Base-by-base conservation (phyloP, 441 rosid species). In the Capsella rubella region DNA sequence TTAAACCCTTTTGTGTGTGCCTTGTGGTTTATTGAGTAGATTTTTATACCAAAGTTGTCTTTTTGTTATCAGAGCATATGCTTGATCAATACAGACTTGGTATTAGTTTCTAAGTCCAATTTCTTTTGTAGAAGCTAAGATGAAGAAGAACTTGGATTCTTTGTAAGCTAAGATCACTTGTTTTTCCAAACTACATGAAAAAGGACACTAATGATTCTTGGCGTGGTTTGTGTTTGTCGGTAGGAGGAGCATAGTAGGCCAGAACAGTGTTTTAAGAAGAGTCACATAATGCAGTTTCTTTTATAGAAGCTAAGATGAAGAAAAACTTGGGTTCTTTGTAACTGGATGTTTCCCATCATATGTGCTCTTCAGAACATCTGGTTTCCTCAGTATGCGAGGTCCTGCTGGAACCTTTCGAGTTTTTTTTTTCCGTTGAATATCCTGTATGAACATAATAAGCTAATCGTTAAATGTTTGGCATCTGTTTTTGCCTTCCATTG, bases 291-390 rank as follows among this genome's bases (percentile, higher is more conserved):
- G 25, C 1, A 21, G 25, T 21, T 21, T 21, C 25, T 1, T 37
- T 37, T 37, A 10, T 37, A 8, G 9, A 1, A 37, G 40, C 40
- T 37, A 37, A 37, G 9, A 8, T 37, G 70, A 51, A 0, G 68
- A 77, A 69, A 85, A 77, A 61, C 83, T 84, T 46, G 64, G 87
- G 70, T 89, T 88, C 85, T 86, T 85, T n/a, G 97, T 93, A 43
- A 79, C 67, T n/a, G 89, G 94, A 76, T 88, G 82, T 64, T 66
- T 85, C 40, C 92, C 94, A 79, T 87, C 97, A 29, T 87, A 90
- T 42, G 84, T 84, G 77, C 91, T 85, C 80, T 83, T 86, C 14
- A 89, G 73, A 69, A 88, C 92, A 53, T 89, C 95, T 39, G 90
- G 89, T 62, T 76, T 89, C 79, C 79, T 84, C 71, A 85, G 75